These are phyloP conservation scores for Panus rudis DNA, from an alignment of 768 basidiomycete species.

Conservation along the genomic window DNA sequence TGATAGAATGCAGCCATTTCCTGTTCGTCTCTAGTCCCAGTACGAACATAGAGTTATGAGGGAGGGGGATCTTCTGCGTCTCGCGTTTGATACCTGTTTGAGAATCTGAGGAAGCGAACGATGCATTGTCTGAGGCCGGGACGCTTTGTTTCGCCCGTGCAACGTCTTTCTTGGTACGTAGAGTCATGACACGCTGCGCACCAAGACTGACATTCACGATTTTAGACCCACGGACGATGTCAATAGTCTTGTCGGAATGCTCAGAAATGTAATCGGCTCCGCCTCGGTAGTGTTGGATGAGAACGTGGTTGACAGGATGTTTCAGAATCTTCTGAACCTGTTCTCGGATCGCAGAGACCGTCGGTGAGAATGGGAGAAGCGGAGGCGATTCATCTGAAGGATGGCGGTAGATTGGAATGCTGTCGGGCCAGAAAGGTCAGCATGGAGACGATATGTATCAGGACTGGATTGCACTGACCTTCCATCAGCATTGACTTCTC, in stretches of 20 bases:
- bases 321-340: conserved; percentile 50
- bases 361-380: conserved; percentile 59
- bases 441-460: conserved; percentile 7
- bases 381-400: conserved; percentile 75
- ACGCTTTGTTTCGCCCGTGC: background rate
- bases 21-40: conserved; percentile 68
- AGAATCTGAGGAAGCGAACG: background rate
- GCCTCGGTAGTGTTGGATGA: conserved; percentile 75
- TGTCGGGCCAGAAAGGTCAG: conserved; percentile 23
- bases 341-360: conserved; percentile 56
- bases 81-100: conserved; percentile 6
- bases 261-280: conserved; percentile 82
- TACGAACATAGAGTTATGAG: conserved; percentile 80
- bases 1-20: conserved; percentile 72
- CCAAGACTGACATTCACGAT: conserved; percentile 81
- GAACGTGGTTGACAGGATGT: conserved; percentile 76
- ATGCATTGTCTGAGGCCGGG: background rate
- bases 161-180: conserved; percentile 58
- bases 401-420: conserved; percentile 76
- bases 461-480: no score
- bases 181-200: conserved; percentile 68
- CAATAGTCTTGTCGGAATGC: conserved; percentile 83
- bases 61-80: conserved; percentile 60
- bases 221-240: conserved; percentile 64
- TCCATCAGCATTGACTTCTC: conserved; percentile 42